phyloP scores from a whole-genome alignment of 345 rosid genomes.

The Rhizophora mangle region DNA sequence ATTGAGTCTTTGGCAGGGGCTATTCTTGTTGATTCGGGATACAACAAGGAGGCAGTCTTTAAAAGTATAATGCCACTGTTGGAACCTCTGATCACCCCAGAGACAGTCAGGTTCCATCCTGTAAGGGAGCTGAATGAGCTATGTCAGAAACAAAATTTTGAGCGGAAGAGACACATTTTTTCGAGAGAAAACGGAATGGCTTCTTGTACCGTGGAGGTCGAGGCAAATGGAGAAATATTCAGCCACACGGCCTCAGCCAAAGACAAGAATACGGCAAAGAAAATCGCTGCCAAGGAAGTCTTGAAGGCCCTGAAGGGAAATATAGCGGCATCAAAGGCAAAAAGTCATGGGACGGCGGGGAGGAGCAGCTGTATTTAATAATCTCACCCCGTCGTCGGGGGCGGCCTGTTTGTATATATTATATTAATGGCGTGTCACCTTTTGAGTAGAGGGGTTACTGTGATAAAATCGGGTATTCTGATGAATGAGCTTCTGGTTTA shows the following conservation, averaged over 20 bases:
- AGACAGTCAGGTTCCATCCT: conserved; percentile 59
- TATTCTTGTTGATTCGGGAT: conserved; percentile 73
- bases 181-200: conserved; percentile 20
- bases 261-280: conserved; percentile 52
- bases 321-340: background rate
- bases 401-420: too few species aligned
- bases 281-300: conserved; percentile 54
- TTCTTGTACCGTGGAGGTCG: conserved; percentile 45
- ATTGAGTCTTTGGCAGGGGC: conserved; percentile 92
- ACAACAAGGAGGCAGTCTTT: conserved; percentile 54
- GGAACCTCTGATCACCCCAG: conserved; percentile 69
- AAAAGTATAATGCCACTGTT: conserved; percentile 63
- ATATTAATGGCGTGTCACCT: too few species aligned
- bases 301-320: conserved; percentile 42
- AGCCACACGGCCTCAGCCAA: conserved; percentile 36
- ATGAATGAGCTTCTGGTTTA: too few species aligned
- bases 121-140: conserved; percentile 55
- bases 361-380: too few species aligned
- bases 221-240: conserved; percentile 41
- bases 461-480: too few species aligned
- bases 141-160: conserved; percentile 45
- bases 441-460: too few species aligned
- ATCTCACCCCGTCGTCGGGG: too few species aligned
- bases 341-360: background rate
- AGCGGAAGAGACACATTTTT: conserved; percentile 13